Conservation (phyloP, 768 basidiomycete species). For the Mycena polygramma region DNA sequence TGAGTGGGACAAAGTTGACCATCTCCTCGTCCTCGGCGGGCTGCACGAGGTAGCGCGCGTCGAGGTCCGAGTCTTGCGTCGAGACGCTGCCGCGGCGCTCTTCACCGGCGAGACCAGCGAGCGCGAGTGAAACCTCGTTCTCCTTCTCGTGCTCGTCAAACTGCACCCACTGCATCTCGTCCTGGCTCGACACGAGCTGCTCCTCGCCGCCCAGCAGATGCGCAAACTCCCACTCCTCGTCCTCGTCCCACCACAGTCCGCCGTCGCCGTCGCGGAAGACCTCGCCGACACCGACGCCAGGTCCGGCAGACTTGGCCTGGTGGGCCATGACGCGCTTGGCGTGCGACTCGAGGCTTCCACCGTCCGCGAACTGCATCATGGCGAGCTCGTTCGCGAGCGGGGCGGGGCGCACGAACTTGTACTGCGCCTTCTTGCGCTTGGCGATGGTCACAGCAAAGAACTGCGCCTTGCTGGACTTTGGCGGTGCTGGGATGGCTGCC, state of each 20-base stretch:
- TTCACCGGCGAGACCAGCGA: constrained; percentile 38
- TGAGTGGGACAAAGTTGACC: constrained; percentile 48
- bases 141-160: constrained; percentile 51
- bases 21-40: constrained; percentile 53
- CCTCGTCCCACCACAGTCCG: constrained; percentile 78
- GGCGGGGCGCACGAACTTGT: constrained; percentile 55
- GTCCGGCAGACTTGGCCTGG: constrained; percentile 61
- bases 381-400: constrained; percentile 76
- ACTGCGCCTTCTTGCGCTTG: constrained; percentile 67
- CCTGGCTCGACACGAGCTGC: constrained; percentile 41
- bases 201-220: constrained; percentile 65
- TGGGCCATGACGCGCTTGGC: constrained; percentile 66
- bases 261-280: constrained; percentile 73
- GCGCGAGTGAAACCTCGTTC: constrained; percentile 30
- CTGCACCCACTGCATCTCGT: constrained; percentile 59
- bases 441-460: constrained; percentile 50
- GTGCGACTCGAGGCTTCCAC: constrained; percentile 70
- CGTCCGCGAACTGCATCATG: constrained; percentile 77
- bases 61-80: constrained; percentile 67
- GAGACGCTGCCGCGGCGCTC: constrained; percentile 62
- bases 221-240: constrained; percentile 78
- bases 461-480: constrained; percentile 42
- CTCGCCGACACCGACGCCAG: constrained; percentile 55
- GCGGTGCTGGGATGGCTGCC: constrained; percentile 20
- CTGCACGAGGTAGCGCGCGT: constrained; percentile 62